Percentiles rank a stretch among this genome's conserved stretches.
These are phyloP conservation scores for Piper longum DNA, from an alignment of 164 flowering plant genomes.

Conservation along the genomic window DNA sequence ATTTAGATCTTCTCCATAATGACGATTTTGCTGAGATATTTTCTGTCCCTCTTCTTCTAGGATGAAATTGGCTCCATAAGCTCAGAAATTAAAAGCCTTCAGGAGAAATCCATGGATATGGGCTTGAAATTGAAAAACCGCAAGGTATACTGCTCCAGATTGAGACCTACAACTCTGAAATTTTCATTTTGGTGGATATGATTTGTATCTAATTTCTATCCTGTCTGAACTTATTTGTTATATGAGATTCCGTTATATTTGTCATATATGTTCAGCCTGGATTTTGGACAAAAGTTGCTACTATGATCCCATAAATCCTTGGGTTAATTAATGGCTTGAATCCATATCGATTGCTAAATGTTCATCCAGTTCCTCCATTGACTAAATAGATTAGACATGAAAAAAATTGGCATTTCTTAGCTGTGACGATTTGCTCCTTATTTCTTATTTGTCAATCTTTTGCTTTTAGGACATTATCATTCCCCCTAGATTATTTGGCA, in stretches of 20 bases:
- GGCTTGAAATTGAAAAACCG: constrained; percentile 95
- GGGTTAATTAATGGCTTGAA: no score
- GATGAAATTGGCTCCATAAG: constrained; percentile 97
- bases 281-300: no score
- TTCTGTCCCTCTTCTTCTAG: constrained; percentile 20
- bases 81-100: constrained; percentile 88
- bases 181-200: not conserved
- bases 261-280: no score
- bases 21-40: no score
- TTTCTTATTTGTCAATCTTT: not conserved
- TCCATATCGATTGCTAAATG: not conserved
- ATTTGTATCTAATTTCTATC: not conserved
- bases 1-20: no score
- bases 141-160: constrained; percentile 39
- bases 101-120: constrained; percentile 99
- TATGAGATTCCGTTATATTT: not conserved
- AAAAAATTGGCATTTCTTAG: not conserved
- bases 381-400: not conserved
- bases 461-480: constrained; percentile 66
- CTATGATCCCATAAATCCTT: not conserved
- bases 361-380: not conserved
- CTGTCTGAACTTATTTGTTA: not conserved
- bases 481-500: constrained; percentile 89
- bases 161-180: not conserved
- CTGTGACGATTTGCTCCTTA: not conserved